Conservation (phyloP, 106 monocot species). For the Dioscorea alata region DNA sequence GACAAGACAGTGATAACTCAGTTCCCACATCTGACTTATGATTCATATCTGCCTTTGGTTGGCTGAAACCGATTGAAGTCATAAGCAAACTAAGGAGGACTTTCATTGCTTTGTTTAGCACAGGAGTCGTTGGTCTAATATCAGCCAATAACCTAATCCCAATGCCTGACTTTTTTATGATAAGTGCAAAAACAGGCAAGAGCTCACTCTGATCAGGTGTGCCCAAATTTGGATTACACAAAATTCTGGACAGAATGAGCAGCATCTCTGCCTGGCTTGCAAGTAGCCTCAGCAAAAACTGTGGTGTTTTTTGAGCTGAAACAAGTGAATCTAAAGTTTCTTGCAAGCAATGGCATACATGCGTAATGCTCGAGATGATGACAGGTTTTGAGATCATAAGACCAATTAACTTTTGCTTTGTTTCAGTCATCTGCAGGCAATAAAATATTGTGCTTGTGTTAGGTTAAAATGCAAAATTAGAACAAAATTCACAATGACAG, state of each 20-base stretch:
- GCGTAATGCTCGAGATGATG: slow-evolving; percentile 29
- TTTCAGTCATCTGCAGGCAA: slow-evolving; percentile 20
- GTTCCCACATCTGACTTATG: slow-evolving; percentile 28
- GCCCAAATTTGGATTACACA: slow-evolving; percentile 15
- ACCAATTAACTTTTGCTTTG: slow-evolving; percentile 7
- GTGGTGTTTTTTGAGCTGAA: slow-evolving; percentile 11
- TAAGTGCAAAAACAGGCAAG: slow-evolving; percentile 31
- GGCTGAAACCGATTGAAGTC: slow-evolving; percentile 31
- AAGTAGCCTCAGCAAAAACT: slow-evolving; percentile 26
- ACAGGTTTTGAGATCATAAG: slow-evolving; percentile 23
- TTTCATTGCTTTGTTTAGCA: slow-evolving; percentile 32
- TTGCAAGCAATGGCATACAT: slow-evolving; percentile 42
- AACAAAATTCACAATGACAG: background rate
- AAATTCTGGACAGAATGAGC: slow-evolving; percentile 36
- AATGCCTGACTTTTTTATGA: slow-evolving; percentile 41
- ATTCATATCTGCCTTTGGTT: slow-evolving; percentile 10
- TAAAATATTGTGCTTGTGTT: slow-evolving; percentile 1
- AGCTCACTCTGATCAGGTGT: slow-evolving; percentile 10
- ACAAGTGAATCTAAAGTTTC: slow-evolving; percentile 25
- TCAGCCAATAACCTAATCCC: slow-evolving; percentile 38
- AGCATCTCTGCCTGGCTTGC: slow-evolving; percentile 58
- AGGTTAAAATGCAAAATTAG: background rate
- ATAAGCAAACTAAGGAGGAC: slow-evolving; percentile 52
- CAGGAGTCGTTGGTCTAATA: slow-evolving; percentile 17
- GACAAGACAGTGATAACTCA: slow-evolving; percentile 41